These are phyloP conservation scores for Borovskyia barvae DNA, from an alignment of 208 protist genomes.

Conservation along the genomic window DNA sequence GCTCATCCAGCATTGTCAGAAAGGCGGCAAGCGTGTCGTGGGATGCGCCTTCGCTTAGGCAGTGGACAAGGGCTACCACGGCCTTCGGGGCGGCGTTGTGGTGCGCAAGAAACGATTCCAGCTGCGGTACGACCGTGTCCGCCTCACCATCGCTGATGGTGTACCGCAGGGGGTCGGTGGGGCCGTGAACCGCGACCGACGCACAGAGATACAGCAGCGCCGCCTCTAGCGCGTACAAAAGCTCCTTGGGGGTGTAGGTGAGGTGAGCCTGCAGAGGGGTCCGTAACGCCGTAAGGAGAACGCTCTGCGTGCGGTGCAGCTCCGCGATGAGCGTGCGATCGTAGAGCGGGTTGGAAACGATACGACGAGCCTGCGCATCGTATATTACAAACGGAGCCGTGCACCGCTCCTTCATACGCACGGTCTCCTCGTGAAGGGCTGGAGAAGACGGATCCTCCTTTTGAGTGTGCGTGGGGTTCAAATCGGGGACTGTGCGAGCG, in stretches of 20 bases:
- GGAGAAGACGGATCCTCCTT: no score
- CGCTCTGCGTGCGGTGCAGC: slow-evolving; percentile 43
- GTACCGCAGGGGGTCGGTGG: slow-evolving; percentile 15
- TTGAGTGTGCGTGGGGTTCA: no score
- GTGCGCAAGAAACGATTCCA: slow-evolving; percentile 45
- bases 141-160: slow-evolving; percentile 34
- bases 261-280: slow-evolving; percentile 17
- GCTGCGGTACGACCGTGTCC: slow-evolving; percentile 23
- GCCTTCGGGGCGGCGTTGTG: slow-evolving; percentile 36
- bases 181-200: slow-evolving; percentile 34
- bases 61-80: slow-evolving; percentile 38
- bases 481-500: no score
- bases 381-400: slow-evolving; percentile 63
- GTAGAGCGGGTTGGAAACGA: slow-evolving; percentile 47
- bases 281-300: slow-evolving; percentile 39
- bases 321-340: slow-evolving; percentile 31
- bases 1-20: slow-evolving; percentile 32
- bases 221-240: slow-evolving; percentile 45
- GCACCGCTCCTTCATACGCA: slow-evolving; percentile 35
- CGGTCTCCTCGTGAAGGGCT: slow-evolving; percentile 5
- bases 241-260: slow-evolving; percentile 45
- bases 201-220: slow-evolving; percentile 41
- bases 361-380: slow-evolving; percentile 33
- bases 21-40: slow-evolving; percentile 21
- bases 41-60: slow-evolving; percentile 49